Conservation (phyloP, 805 yeast species). For the Barnettozyma botsteinii region DNA sequence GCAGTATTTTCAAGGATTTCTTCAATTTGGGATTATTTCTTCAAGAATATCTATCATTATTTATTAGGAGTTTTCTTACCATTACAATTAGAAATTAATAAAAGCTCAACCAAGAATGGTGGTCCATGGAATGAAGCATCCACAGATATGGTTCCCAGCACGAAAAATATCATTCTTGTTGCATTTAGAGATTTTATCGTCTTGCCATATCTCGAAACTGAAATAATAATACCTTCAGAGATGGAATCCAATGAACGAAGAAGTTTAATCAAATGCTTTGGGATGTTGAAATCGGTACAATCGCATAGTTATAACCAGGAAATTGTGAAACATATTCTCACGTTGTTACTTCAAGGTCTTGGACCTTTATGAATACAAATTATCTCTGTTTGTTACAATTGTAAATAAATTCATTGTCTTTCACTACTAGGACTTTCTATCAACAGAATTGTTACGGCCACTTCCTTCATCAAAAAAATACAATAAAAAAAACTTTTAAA, state of each 20-base stretch:
- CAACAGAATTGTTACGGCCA: background rate
- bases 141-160: slow-evolving; percentile 26
- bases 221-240: slow-evolving; percentile 26
- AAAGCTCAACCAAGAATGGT: slow-evolving; percentile 19
- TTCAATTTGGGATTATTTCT: slow-evolving; percentile 53
- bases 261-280: slow-evolving; percentile 55
- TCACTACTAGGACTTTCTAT: background rate
- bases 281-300: slow-evolving; percentile 47
- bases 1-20: slow-evolving; percentile 29
- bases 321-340: slow-evolving; percentile 41
- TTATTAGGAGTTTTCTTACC: slow-evolving; percentile 60
- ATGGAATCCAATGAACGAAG: slow-evolving; percentile 30
- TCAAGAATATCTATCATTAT: slow-evolving; percentile 48
- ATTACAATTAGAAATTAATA: slow-evolving; percentile 41
- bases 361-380: background rate
- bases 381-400: background rate
- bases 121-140: slow-evolving; percentile 25
- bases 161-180: slow-evolving; percentile 36
- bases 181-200: slow-evolving; percentile 49
- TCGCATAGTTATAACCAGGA: slow-evolving; percentile 51
- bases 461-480: background rate
- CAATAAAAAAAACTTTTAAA: slow-evolving; percentile 6
- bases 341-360: slow-evolving; percentile 13
- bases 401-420: background rate
- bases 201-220: slow-evolving; percentile 45